Base-by-base conservation (phyloP, 371 early-diverging fungal species). In the Saksenaea oblongispora region DNA sequence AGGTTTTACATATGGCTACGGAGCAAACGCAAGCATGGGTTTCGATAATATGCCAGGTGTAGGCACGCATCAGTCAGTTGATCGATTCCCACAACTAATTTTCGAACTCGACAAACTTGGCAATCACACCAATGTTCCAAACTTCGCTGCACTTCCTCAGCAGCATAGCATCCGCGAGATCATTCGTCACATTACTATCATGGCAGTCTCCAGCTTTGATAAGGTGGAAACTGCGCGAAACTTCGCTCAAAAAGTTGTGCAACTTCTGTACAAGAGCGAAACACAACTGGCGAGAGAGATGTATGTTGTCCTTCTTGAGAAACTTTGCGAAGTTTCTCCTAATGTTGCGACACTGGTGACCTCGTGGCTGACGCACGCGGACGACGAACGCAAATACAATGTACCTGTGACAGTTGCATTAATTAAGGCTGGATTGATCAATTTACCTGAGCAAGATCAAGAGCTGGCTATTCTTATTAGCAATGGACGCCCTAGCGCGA, bases 341-440 rank as follows among this genome's bases (percentile, higher is more conserved):
- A 84, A 86, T 28, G 91, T 93, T 0, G 87, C 85, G 24, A 87
- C 89, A 47, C 94, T 97, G 73, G 91, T 98, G 37, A 89, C 84
- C 2, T 82, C 87, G 24, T 98, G 98, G 98, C 74, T 99, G 14
- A 84, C 95, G n/a, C 96, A 93, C 75, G 87, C 93, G 2, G 95
- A 95, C 42, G 97, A 98, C 66, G 97, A 96, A 66, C 92, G 95
- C 69, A 95, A 96, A 70, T 91, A 87, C 69, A 90, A 92, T 65
- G 92, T 96, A 1, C 86, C 89, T 9, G 93, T 93, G 1, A 91
- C 93, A 0, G 79, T 90, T n/a, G 86, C 92, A 2, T 73, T 98
- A 60, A 85, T 97, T 62, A 87, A 88, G 63, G 88, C 89, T 1
- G 86, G 89, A 0, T 72, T 98, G 55, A 78, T 98, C 34, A 83